These are phyloP conservation scores for Leptomonas pyrrhocoris DNA, from an alignment of 208 protist species.

Conservation along the genomic window DNA sequence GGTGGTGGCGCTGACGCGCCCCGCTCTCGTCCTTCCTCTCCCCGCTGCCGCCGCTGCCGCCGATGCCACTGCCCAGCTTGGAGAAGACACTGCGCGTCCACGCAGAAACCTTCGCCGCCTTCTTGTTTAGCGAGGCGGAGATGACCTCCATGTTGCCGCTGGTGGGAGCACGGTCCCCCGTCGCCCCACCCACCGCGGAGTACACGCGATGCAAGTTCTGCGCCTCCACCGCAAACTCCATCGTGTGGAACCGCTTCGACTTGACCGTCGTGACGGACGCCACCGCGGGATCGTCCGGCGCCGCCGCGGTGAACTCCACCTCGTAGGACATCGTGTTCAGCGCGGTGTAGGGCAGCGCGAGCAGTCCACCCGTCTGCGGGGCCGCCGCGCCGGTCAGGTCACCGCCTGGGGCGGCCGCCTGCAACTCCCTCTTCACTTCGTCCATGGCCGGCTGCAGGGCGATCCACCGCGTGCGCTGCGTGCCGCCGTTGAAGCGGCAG, in stretches of 20 bases:
- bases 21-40: conserved; percentile 26
- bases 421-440: conserved; percentile 18
- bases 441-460: conserved; percentile 41
- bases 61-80: conserved; percentile 23
- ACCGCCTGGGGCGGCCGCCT: background rate
- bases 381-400: conserved; percentile 1
- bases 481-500: conserved; percentile 44
- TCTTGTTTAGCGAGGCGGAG: conserved; percentile 48
- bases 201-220: conserved; percentile 46
- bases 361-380: conserved; percentile 22
- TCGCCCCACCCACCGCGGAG: conserved; percentile 35
- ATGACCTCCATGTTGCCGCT: conserved; percentile 62
- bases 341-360: conserved; percentile 38
- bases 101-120: conserved; percentile 52
- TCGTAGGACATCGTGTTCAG: conserved; percentile 62
- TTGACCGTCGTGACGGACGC: conserved; percentile 27
- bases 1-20: background rate
- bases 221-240: conserved; percentile 55
- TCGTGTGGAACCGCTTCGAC: conserved; percentile 52
- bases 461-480: conserved; percentile 63
- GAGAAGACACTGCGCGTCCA: conserved; percentile 40
- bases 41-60: background rate
- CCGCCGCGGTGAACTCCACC: conserved; percentile 48
- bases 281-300: background rate
- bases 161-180: conserved; percentile 46